These are phyloP conservation scores for Canariomyces notabilis DNA, from an alignment of 2,329 filamentous ascomycete species.

Conservation along the genomic window DNA sequence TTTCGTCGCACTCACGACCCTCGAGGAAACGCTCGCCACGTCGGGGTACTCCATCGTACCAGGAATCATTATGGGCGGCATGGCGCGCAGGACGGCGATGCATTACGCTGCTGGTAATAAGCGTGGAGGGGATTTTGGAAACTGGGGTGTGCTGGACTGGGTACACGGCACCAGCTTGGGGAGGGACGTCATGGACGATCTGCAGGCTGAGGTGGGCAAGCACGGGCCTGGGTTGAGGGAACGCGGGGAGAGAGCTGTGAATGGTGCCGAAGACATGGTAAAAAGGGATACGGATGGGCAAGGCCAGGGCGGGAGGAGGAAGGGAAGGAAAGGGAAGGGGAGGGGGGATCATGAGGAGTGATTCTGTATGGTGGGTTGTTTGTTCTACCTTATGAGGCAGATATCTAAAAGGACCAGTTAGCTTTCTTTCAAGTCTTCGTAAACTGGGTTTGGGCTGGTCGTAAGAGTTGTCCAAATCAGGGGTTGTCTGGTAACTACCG, in stretches of 20 bases:
- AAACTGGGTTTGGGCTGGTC: too few relatives aligned
- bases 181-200: slow-evolving; percentile 44
- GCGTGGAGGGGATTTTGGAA: slow-evolving; percentile 52
- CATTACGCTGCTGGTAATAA: slow-evolving; percentile 36
- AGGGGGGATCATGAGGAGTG: too few relatives aligned
- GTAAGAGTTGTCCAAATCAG: too few relatives aligned
- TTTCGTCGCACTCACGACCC: slow-evolving; percentile 56
- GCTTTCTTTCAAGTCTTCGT: too few relatives aligned
- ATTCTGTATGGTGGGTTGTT: too few relatives aligned
- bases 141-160: slow-evolving; percentile 61
- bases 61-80: slow-evolving; percentile 49
- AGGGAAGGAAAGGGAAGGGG: slow-evolving; percentile 22
- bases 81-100: slow-evolving; percentile 29
- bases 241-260: slow-evolving; percentile 30
- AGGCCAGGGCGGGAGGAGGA: slow-evolving; percentile 20
- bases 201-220: slow-evolving; percentile 51
- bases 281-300: slow-evolving; percentile 33
- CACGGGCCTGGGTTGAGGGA: slow-evolving; percentile 47
- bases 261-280: slow-evolving; percentile 31
- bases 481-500: too few relatives aligned
- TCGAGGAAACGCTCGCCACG: slow-evolving; percentile 62
- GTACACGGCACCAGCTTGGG: slow-evolving; percentile 51
- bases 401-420: too few relatives aligned
- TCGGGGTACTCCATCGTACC: slow-evolving; percentile 61
- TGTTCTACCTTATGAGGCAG: too few relatives aligned